Evolutionary conservation across 345 rosid genomes (phyloP), one percentile per base, ranked within the genome.

Genomic region (Pugionium cornutum): DNA sequence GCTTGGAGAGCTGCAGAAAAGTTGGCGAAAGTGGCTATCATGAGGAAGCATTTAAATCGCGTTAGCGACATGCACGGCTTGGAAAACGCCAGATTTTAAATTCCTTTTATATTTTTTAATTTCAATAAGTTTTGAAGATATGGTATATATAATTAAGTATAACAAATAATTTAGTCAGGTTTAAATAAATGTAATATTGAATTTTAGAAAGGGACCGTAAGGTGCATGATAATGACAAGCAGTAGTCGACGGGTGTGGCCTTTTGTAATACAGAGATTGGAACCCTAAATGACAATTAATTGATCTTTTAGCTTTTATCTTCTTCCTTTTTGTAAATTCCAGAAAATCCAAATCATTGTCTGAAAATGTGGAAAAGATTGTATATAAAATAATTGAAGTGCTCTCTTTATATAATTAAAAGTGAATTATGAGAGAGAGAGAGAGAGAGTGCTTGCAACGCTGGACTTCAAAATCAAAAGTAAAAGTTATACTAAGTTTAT

Each of bases 61-160:
- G 98, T 91, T 66, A 87, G 98, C 80, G 98, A 91, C 61, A 78
- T 91, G 83, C 98, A 91, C 79, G 98, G 98, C 77, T 89, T 91
- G 74, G 98, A 91, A 70, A 83, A 91, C 66, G 98, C 98, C 32
- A 89, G 98, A 85, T 91, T 91, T 80, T 88, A 83, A 77, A 68
- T 39, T 8, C n/a, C n/a, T n/a, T n/a, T n/a, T n/a, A n/a, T 47
- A 2, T 32, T 58, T 69, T 64, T 76, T 67, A 35, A 51, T 66
- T 7, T 33, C 50, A 39, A 58, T 40, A 36, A 48, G 57, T 70
- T 63, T 58, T 65, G 76, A 28, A 57, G 4, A 48, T 55, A 43
- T 58, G 67, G 66, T 72, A 72, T 34, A 65, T 58, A 36, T 37
- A 5, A 41, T 30, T 41, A n/a, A 59, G 49, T 29, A 11, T 41